Conservation (phyloP, 495 filamentous ascomycete genomes). For the Endocarpon pusillum region DNA sequence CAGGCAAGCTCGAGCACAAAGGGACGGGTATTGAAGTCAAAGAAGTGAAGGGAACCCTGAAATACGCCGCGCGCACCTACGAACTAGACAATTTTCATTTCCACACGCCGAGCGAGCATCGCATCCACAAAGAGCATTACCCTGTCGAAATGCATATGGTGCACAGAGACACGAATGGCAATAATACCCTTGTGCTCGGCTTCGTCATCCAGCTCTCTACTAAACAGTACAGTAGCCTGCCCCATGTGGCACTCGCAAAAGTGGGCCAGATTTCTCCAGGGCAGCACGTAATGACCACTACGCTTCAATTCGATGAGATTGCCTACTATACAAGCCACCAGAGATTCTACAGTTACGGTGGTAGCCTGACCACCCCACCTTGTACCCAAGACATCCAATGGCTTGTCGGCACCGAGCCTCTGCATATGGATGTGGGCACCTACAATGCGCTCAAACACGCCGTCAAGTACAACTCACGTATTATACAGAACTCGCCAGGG, state of each 20-base stretch:
- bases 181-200: constrained; percentile 37
- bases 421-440: constrained; percentile 33
- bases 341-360: constrained; percentile 36
- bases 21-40: constrained; percentile 42
- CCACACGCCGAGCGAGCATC: constrained; percentile 53
- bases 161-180: no score
- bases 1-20: constrained; percentile 39
- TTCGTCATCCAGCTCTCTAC: constrained; percentile 40
- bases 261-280: constrained; percentile 4
- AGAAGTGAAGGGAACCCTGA: constrained; percentile 22
- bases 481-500: constrained; percentile 39
- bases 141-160: constrained; percentile 53
- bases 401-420: constrained; percentile 34
- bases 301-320: constrained; percentile 38
- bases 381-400: constrained; percentile 45
- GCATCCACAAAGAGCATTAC: constrained; percentile 34
- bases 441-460: constrained; percentile 39
- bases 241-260: constrained; percentile 1
- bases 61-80: constrained; percentile 27
- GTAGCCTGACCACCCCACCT: constrained; percentile 53
- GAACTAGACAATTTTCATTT: constrained; percentile 50
- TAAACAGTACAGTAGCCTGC: constrained; percentile 12
- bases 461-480: constrained; percentile 47
- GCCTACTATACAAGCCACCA: constrained; percentile 29
- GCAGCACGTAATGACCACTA: constrained; percentile 24